phyloP scores from a whole-genome alignment of 768 basidiomycete species.

The Pisolithus orientalis region DNA sequence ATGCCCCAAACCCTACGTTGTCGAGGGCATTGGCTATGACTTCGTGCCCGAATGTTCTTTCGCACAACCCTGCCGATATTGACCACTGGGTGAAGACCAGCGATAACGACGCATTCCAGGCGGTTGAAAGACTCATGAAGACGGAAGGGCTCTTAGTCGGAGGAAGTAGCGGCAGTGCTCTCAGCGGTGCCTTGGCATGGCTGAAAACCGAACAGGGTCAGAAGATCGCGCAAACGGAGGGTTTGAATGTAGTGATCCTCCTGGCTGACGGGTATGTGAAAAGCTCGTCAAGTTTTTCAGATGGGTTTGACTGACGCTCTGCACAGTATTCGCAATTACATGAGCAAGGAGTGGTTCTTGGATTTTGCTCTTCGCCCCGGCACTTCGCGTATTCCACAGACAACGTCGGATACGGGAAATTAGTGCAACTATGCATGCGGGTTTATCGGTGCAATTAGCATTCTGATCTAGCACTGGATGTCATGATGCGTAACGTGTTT shows the following conservation, averaged over 20 bases:
- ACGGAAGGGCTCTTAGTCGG: constrained; percentile 88
- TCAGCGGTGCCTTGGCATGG: constrained; percentile 75
- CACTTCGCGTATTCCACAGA: constrained; percentile 39
- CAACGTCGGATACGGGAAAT: neutral
- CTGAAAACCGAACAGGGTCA: constrained; percentile 65
- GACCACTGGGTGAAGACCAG: constrained; percentile 82
- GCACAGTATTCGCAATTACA: constrained; percentile 82
- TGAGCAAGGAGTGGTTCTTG: constrained; percentile 91
- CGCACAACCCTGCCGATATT: constrained; percentile 51
- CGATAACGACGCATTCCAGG: constrained; percentile 76
- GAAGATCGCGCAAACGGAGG: constrained; percentile 55
- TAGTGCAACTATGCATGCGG: no score
- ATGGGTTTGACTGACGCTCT: constrained; percentile 1
- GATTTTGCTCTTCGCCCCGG: constrained; percentile 53
- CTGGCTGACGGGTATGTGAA: constrained; percentile 79
- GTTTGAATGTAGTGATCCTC: constrained; percentile 83
- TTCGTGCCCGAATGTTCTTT: constrained; percentile 87
- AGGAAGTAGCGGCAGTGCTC: constrained; percentile 85
- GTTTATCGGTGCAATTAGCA: no score
- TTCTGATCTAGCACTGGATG: no score
- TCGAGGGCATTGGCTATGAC: constrained; percentile 98
- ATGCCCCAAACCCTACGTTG: constrained; percentile 53
- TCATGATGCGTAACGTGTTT: no score
- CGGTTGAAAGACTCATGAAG: constrained; percentile 71
- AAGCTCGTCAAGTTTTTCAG: neutral